Percentiles rank a stretch among this genome's conserved stretches.
Conservation (phyloP, 164 flowering plant species). For the Santalum album region DNA sequence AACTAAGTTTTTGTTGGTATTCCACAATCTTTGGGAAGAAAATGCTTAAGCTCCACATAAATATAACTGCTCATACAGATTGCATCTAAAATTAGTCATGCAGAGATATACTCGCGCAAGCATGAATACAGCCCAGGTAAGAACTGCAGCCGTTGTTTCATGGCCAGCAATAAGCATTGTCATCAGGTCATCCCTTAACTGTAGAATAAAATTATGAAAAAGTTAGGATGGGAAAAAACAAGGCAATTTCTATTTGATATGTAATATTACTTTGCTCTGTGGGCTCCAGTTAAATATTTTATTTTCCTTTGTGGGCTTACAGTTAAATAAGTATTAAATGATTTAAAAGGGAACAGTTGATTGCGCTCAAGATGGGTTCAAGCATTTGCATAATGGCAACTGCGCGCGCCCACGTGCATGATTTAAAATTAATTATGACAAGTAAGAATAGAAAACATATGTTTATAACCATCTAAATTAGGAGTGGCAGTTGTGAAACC, state of each 20-base stretch:
- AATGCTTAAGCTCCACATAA: background rate
- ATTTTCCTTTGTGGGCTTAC: too few species aligned
- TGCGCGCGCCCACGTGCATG: background rate
- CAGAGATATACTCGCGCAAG: slow-evolving; percentile 68
- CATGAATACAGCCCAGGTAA: slow-evolving; percentile 92
- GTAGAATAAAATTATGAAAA: slow-evolving; percentile 12
- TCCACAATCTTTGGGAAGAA: background rate
- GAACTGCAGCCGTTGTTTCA: slow-evolving; percentile 99
- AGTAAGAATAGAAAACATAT: too few species aligned
- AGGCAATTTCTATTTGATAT: too few species aligned
- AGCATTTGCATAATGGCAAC: too few species aligned
- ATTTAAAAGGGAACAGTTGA: background rate
- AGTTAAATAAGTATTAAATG: too few species aligned
- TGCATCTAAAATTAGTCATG: background rate
- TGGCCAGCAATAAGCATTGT: slow-evolving; percentile 99
- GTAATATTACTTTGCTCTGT: too few species aligned
- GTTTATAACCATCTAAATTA: too few species aligned
- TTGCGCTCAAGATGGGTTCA: too few species aligned
- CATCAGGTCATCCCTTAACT: slow-evolving; percentile 98
- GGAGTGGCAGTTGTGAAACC: too few species aligned
- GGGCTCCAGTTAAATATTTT: too few species aligned
- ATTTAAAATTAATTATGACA: background rate
- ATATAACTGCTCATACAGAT: background rate
- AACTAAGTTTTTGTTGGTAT: slow-evolving; percentile 7
- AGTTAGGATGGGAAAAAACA: background rate